phyloP scores from a whole-genome alignment of 73 alveolate species.

The Paraurostyla sp. region DNA sequence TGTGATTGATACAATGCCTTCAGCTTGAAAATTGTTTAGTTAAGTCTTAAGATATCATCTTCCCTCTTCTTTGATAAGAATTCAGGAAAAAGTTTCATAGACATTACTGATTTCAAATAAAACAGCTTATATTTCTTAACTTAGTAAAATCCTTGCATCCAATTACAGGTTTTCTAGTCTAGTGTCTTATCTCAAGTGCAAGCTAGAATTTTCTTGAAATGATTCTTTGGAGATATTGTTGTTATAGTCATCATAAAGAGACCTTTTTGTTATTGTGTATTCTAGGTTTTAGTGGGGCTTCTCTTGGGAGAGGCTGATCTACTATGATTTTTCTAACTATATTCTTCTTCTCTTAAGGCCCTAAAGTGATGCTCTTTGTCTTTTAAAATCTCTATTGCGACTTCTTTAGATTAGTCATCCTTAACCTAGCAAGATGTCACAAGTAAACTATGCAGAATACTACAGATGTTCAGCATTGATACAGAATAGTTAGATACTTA shows the following conservation, averaged over 20 bases:
- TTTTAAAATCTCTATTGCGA: background rate
- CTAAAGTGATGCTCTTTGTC: constrained; percentile 28
- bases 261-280: background rate
- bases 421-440: constrained; percentile 24
- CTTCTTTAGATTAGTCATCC: constrained; percentile 15
- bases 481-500: constrained; percentile 20
- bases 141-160: background rate
- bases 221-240: constrained; percentile 60
- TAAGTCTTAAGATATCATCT: background rate
- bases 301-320: constrained; percentile 40
- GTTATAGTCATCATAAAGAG: constrained; percentile 58
- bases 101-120: background rate
- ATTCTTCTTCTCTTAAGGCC: constrained; percentile 15
- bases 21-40: constrained; percentile 2
- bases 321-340: background rate
- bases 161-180: constrained; percentile 13
- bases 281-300: constrained; percentile 15
- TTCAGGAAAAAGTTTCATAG: constrained; percentile 9
- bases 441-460: constrained; percentile 17
- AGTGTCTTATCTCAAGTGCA: constrained; percentile 10
- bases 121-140: constrained; percentile 38
- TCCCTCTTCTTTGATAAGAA: background rate
- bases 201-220: constrained; percentile 52
- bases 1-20: constrained; percentile 12
- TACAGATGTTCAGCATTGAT: constrained; percentile 19